Conservation (phyloP, 2,329 filamentous ascomycete species). For the Botrytis medusae region DNA sequence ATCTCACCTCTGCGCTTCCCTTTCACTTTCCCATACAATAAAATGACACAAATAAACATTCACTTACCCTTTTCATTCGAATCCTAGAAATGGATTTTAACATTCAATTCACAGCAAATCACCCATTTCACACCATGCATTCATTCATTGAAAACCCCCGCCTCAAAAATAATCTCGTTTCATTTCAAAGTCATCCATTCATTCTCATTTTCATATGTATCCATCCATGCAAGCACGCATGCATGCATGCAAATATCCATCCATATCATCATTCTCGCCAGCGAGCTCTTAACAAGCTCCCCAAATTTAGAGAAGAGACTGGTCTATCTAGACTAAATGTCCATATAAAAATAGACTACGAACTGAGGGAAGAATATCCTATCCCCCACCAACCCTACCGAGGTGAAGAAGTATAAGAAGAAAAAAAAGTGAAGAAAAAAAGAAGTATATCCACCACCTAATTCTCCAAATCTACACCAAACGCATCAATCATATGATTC, state of each 20-base stretch:
- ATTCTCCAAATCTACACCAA: not conserved
- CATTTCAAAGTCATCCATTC: not conserved
- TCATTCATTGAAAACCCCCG: not conserved
- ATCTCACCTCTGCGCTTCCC: too few species aligned
- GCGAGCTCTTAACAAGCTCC: not conserved
- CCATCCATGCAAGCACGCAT: not conserved
- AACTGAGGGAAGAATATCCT: not conserved
- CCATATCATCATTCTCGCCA: conserved; percentile 5
- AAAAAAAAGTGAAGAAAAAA: not conserved
- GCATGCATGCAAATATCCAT: not conserved
- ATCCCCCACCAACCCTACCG: not conserved
- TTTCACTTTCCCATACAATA: too few species aligned
- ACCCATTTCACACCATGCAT: not conserved
- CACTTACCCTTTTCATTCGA: not conserved
- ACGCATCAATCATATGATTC: not conserved
- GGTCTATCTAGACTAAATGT: not conserved
- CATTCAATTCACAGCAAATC: not conserved
- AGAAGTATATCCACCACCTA: conserved; percentile 9
- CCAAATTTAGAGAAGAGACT: not conserved
- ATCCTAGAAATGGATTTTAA: not conserved
- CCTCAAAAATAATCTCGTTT: not conserved
- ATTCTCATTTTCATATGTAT: conserved; percentile 4
- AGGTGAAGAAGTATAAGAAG: not conserved
- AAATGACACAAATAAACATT: too few species aligned
- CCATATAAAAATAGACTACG: not conserved